These are phyloP conservation scores for Aspergillus conjunctus DNA, from an alignment of 495 filamentous ascomycete species.

Conservation along the genomic window DNA sequence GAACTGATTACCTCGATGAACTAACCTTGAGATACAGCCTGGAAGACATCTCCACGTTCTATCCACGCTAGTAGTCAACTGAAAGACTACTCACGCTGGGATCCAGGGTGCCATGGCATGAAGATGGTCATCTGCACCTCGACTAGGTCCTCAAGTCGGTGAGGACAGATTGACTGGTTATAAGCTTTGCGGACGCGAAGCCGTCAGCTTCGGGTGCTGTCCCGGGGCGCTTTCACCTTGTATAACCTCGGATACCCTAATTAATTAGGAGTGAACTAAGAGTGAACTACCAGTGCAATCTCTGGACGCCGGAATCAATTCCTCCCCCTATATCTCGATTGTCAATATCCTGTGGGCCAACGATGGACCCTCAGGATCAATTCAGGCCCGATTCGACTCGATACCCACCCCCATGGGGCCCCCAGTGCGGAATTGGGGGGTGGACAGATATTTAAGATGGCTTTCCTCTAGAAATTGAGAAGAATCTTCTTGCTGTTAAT, in stretches of 20 bases:
- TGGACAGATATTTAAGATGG: conserved; percentile 10
- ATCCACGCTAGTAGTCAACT: no score
- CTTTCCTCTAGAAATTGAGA: neutral
- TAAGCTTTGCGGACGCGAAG: conserved; percentile 2
- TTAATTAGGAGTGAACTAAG: no score
- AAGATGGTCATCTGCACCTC: no score
- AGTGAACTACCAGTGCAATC: neutral
- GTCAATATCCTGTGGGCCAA: conserved; percentile 7
- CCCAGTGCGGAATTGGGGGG: conserved; percentile 3
- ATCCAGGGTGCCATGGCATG: neutral
- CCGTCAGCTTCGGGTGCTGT: conserved; percentile 18
- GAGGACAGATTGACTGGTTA: neutral
- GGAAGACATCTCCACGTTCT: neutral
- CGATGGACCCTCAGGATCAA: neutral
- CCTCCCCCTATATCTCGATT: conserved; percentile 8
- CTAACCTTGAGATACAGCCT: no score
- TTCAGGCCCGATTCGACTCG: neutral
- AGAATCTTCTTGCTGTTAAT: neutral
- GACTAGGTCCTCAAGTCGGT: no score
- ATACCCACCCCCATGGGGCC: conserved; percentile 5
- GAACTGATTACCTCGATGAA: no score
- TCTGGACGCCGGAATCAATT: conserved; percentile 16
- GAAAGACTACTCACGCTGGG: neutral
- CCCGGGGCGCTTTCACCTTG: conserved; percentile 9
- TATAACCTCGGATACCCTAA: conserved; percentile 22